Evolutionary conservation across 148 eudicot species (phyloP).

Genomic region (Pouteria glomerata): DNA sequence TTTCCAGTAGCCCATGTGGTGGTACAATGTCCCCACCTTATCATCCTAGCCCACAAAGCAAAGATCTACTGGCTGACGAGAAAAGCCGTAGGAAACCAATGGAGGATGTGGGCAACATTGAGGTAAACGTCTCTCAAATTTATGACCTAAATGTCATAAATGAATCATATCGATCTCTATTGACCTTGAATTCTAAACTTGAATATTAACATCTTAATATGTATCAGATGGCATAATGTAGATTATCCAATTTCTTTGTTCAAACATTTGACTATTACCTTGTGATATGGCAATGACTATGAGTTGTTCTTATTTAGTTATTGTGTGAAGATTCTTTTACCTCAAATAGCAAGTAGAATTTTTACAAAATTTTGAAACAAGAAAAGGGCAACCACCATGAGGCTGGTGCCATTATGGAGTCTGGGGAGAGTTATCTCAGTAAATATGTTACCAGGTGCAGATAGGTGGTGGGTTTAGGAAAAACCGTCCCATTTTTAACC

Average conservation of each 20-base stretch:
- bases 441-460: neutral
- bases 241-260: neutral
- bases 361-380: neutral
- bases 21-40: conserved; percentile 38
- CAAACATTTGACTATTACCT: neutral
- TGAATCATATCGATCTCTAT: neutral
- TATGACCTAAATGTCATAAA: neutral
- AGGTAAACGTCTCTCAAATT: conserved; percentile 40
- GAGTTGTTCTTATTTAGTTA: neutral
- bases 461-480: neutral
- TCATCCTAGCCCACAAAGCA: conserved; percentile 33
- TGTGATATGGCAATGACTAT: neutral
- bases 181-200: neutral
- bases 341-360: neutral
- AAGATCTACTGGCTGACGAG: conserved; percentile 25
- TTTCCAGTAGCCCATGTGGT: conserved; percentile 45
- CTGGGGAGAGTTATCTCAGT: too few species aligned
- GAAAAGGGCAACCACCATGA: too few species aligned
- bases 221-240: neutral
- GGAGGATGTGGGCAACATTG: conserved; percentile 68
- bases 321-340: neutral
- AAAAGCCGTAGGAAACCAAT: conserved; percentile 53
- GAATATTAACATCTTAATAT: neutral
- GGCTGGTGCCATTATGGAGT: too few species aligned
- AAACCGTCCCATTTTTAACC: neutral